Conservation (phyloP, 129 eudicot species). For the Sambucus nigra region DNA sequence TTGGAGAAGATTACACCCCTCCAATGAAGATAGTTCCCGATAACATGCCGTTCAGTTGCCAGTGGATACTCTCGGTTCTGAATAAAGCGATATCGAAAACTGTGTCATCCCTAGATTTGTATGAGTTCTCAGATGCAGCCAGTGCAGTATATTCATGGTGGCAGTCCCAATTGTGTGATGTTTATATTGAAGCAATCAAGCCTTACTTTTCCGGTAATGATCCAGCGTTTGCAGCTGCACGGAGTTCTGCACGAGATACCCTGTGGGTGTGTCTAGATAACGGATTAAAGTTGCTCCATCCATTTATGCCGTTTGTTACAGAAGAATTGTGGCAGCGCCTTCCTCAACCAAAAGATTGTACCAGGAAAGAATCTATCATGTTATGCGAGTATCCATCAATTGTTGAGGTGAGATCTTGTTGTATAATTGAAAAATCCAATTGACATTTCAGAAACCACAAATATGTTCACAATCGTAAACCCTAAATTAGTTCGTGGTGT, state of each 20-base stretch:
- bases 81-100: slow-evolving; percentile 74
- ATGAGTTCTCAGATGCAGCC: slow-evolving; percentile 87
- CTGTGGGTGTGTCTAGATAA: slow-evolving; percentile 82
- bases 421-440: not conserved
- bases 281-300: slow-evolving; percentile 79
- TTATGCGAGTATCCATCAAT: slow-evolving; percentile 59
- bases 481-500: too few species aligned
- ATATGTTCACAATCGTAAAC: too few species aligned
- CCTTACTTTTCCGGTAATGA: slow-evolving; percentile 64
- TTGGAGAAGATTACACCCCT: slow-evolving; percentile 78
- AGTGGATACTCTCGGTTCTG: slow-evolving; percentile 82
- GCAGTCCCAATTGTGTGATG: slow-evolving; percentile 84
- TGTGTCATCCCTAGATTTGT: slow-evolving; percentile 51
- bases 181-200: slow-evolving; percentile 73
- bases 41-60: slow-evolving; percentile 74
- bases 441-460: too few species aligned
- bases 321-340: slow-evolving; percentile 98
- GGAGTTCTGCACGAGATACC: slow-evolving; percentile 61
- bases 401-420: slow-evolving; percentile 39
- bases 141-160: slow-evolving; percentile 86
- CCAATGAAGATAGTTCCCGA: slow-evolving; percentile 37
- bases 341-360: slow-evolving; percentile 48
- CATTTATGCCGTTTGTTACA: slow-evolving; percentile 89
- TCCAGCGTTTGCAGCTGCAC: slow-evolving; percentile 31
- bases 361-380: slow-evolving; percentile 71